Conservation (phyloP, 2,329 filamentous ascomycete species). For the Trichoderma pleuroti region DNA sequence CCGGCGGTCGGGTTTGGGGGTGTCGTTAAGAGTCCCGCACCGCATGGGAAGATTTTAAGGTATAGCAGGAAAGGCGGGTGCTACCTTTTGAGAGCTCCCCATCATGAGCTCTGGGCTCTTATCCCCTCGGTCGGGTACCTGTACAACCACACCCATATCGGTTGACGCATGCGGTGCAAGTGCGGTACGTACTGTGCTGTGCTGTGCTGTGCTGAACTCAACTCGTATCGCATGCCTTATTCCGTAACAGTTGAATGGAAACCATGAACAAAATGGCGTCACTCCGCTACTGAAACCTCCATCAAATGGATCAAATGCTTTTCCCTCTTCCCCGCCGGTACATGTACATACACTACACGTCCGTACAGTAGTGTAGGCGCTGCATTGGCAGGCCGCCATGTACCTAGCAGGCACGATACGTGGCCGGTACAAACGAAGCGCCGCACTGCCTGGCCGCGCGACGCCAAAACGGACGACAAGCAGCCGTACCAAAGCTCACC, state of each 20-base stretch:
- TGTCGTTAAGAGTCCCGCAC: background rate
- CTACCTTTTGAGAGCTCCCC: background rate
- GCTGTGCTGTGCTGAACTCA: too few species aligned
- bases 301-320: background rate
- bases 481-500: background rate
- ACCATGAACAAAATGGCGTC: background rate
- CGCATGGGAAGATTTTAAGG: background rate
- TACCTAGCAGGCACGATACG: too few species aligned
- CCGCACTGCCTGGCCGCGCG: background rate
- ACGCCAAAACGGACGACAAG: background rate
- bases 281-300: background rate
- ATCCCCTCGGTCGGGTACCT: background rate
- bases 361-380: background rate
- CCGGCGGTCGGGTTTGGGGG: slow-evolving; percentile 18
- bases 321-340: background rate
- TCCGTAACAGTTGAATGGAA: background rate
- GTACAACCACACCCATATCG: background rate
- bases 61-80: background rate
- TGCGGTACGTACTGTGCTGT: background rate
- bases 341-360: background rate
- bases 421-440: background rate
- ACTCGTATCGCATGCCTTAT: background rate
- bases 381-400: background rate
- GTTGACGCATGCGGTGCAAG: slow-evolving; percentile 15
- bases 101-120: background rate